These are phyloP conservation scores for Ceratobasidium sp. DNA, from an alignment of 1,284 basidiomycete genomes.

Conservation along the genomic window DNA sequence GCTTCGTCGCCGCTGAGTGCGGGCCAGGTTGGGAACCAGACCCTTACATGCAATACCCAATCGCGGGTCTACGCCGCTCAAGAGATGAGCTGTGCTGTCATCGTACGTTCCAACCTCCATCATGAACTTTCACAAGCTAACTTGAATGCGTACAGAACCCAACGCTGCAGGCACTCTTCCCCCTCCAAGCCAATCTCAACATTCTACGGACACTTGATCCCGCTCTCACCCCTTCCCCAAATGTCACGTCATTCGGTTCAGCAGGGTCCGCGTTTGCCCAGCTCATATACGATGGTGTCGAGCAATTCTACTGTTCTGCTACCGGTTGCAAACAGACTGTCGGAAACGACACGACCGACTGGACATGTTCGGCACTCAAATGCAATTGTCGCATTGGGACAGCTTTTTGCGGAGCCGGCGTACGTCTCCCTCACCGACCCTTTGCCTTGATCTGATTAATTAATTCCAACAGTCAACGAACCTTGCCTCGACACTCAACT, in stretches of 20 bases:
- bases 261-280: slow-evolving; percentile 73
- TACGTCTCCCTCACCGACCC: slow-evolving; percentile 45
- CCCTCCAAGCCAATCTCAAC: slow-evolving; percentile 73
- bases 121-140: slow-evolving; percentile 40
- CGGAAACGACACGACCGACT: slow-evolving; percentile 60
- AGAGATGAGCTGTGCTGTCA: slow-evolving; percentile 78
- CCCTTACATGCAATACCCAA: slow-evolving; percentile 70
- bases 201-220: slow-evolving; percentile 79
- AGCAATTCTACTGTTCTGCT: slow-evolving; percentile 85
- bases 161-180: slow-evolving; percentile 78
- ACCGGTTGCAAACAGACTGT: slow-evolving; percentile 72
- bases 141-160: slow-evolving; percentile 56
- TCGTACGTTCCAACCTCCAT: slow-evolving; percentile 61
- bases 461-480: slow-evolving; percentile 55
- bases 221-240: slow-evolving; percentile 71
- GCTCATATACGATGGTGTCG: slow-evolving; percentile 83
- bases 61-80: slow-evolving; percentile 72
- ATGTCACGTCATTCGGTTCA: slow-evolving; percentile 69
- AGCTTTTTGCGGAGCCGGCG: slow-evolving; percentile 74
- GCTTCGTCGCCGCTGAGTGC: slow-evolving; percentile 51
- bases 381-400: slow-evolving; percentile 78
- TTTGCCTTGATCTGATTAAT: neutral
- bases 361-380: slow-evolving; percentile 74
- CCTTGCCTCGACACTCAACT: slow-evolving; percentile 69
- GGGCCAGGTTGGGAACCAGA: slow-evolving; percentile 62